Conservation (phyloP, 202 grass and related monocot genomes). For the Cymbopogon flexuosus region DNA sequence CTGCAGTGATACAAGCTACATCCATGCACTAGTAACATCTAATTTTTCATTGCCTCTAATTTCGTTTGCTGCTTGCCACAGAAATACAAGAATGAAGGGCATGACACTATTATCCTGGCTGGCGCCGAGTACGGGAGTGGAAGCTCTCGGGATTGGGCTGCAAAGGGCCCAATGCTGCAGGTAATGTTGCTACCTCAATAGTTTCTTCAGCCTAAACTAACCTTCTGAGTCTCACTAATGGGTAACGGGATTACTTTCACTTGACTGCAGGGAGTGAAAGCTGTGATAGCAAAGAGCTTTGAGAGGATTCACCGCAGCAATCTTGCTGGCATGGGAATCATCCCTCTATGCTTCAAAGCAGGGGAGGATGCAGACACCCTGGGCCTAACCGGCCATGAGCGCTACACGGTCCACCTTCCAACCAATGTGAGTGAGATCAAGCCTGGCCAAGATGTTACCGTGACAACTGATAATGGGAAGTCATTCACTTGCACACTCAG, state of each 20-base stretch:
- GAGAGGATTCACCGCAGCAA: conserved; percentile 98
- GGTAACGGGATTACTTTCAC: background rate
- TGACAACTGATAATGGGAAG: conserved; percentile 74
- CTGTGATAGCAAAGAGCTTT: conserved; percentile 92
- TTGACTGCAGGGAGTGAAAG: conserved; percentile 81
- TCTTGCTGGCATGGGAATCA: conserved; percentile 92
- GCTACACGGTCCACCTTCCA: conserved; percentile 78
- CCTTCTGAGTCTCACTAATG: conserved; percentile 1
- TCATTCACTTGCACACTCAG: conserved; percentile 73
- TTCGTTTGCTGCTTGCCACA: conserved; percentile 37
- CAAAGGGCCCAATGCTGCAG: conserved; percentile 91
- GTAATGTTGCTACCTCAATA: conserved; percentile 29
- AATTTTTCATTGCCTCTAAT: background rate
- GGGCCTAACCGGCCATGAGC: conserved; percentile 78
- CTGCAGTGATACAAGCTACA: conserved; percentile 5
- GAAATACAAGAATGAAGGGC: conserved; percentile 84
- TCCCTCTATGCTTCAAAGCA: conserved; percentile 84
- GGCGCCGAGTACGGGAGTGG: conserved; percentile 92
- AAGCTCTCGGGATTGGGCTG: conserved; percentile 92
- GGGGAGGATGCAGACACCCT: conserved; percentile 86
- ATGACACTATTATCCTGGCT: conserved; percentile 77
- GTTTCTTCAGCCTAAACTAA: conserved; percentile 5
- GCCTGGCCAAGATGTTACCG: conserved; percentile 81
- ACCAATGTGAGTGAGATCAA: conserved; percentile 66
- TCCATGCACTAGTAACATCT: background rate